phyloP scores from a whole-genome alignment of 2,329 filamentous ascomycete genomes.

The Venturia asperata region DNA sequence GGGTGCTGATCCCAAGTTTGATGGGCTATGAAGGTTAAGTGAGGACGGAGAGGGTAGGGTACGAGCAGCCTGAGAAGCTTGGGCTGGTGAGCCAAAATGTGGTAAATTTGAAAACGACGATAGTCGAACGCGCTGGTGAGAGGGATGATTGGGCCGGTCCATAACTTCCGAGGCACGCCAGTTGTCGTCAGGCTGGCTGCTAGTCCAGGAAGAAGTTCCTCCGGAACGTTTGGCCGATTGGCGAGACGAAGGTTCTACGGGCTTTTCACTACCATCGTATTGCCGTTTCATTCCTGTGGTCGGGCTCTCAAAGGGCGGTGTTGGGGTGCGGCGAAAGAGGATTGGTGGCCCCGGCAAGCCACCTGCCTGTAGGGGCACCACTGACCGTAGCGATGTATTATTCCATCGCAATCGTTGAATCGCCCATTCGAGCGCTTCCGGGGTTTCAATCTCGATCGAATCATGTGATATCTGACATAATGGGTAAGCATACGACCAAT shows the following conservation, averaged over 20 bases:
- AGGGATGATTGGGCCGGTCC: slow-evolving; percentile 14
- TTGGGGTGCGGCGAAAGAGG: background rate
- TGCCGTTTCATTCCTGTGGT: slow-evolving; percentile 11
- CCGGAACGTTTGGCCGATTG: background rate
- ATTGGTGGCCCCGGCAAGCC: background rate
- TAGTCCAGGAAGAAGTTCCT: background rate
- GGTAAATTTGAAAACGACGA: slow-evolving; percentile 12
- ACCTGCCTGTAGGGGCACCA: background rate
- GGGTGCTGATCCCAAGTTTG: slow-evolving; percentile 11
- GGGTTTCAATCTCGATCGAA: slow-evolving; percentile 12
- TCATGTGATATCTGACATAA: slow-evolving; percentile 15
- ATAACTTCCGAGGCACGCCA: slow-evolving; percentile 14
- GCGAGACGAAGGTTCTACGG: slow-evolving; percentile 8
- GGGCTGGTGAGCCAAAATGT: slow-evolving; percentile 9
- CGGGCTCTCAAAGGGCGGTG: background rate
- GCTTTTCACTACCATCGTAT: slow-evolving; percentile 8
- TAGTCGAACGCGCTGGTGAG: background rate
- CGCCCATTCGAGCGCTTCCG: slow-evolving; percentile 19
- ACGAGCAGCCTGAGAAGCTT: slow-evolving; percentile 12
- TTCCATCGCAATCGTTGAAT: slow-evolving; percentile 19
- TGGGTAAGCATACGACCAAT: background rate
- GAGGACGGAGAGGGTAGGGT: slow-evolving; percentile 26
- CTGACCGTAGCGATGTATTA: slow-evolving; percentile 16
- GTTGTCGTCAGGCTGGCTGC: slow-evolving; percentile 3
- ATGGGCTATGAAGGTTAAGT: slow-evolving; percentile 22